Conservation (phyloP, 176 grass and related monocot genomes). For the Carex kokanica region DNA sequence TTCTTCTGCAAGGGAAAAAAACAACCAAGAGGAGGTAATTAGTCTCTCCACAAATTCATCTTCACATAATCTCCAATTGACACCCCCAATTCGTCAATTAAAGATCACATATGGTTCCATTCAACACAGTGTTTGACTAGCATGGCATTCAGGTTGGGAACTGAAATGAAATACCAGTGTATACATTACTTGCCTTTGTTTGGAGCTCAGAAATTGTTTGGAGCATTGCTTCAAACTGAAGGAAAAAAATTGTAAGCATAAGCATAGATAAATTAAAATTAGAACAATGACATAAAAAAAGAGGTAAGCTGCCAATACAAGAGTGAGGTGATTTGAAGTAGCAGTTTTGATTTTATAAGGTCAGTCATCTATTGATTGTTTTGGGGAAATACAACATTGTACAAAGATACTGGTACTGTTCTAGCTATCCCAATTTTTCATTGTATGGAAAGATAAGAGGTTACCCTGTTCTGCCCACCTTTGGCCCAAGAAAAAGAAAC, state of each 20-base stretch:
- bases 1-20: conserved; percentile 11
- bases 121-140: neutral
- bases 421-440: neutral
- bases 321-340: neutral
- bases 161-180: neutral
- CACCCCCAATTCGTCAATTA: neutral
- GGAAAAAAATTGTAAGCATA: neutral
- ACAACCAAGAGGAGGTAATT: neutral
- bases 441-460: neutral
- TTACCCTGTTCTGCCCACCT: neutral
- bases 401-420: neutral
- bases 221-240: conserved; percentile 15
- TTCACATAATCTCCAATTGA: neutral
- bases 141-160: neutral
- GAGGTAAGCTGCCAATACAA: neutral
- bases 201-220: conserved; percentile 25
- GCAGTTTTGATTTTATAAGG: neutral
- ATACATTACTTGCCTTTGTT: conserved; percentile 14
- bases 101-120: neutral
- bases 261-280: neutral
- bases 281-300: conserved; percentile 10
- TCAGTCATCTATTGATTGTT: neutral
- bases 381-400: neutral
- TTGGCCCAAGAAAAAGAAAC: neutral
- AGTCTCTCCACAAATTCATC: neutral